A percentile compares a stretch with the other conserved stretches of the same genome.
Evolutionary conservation across 305 asterid species (phyloP).

Genomic region (Striga hermonthica): DNA sequence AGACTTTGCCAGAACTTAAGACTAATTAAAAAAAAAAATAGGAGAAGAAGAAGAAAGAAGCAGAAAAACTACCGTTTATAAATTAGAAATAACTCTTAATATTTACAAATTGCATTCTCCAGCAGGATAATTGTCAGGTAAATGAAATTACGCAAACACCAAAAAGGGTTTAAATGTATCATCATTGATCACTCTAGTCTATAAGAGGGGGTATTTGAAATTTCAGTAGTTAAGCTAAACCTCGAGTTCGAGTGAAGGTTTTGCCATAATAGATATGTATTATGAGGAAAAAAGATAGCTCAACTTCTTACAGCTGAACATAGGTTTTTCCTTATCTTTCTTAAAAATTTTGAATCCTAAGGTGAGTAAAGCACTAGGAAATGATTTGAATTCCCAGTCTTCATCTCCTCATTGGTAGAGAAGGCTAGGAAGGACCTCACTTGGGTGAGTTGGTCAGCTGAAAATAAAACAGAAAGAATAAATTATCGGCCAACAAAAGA

Average conservation of each 20-base stretch:
- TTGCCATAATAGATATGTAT: no score
- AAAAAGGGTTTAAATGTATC: not conserved
- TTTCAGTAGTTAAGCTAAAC: not conserved
- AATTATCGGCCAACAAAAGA: not conserved
- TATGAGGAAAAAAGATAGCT: slow-evolving; percentile 16
- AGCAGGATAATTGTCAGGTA: no score
- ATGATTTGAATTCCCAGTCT: not conserved
- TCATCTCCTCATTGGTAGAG: not conserved
- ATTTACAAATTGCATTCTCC: no score
- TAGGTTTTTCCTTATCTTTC: no score
- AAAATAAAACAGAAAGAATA: slow-evolving; percentile 8
- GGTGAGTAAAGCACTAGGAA: not conserved
- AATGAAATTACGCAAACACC: not conserved
- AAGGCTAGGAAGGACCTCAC: no score
- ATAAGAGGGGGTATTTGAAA: no score
- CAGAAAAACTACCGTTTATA: no score
- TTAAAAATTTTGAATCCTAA: not conserved
- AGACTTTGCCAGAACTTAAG: not conserved
- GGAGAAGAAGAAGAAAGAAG: no score
- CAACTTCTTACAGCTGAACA: not conserved
- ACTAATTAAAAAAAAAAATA: not conserved
- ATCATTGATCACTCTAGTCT: no score
- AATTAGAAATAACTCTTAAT: no score
- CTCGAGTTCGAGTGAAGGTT: not conserved
- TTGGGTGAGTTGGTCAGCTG: not conserved